phyloP scores from a whole-genome alignment of 2,329 filamentous ascomycete species.

The Aaosphaeria arxii region DNA sequence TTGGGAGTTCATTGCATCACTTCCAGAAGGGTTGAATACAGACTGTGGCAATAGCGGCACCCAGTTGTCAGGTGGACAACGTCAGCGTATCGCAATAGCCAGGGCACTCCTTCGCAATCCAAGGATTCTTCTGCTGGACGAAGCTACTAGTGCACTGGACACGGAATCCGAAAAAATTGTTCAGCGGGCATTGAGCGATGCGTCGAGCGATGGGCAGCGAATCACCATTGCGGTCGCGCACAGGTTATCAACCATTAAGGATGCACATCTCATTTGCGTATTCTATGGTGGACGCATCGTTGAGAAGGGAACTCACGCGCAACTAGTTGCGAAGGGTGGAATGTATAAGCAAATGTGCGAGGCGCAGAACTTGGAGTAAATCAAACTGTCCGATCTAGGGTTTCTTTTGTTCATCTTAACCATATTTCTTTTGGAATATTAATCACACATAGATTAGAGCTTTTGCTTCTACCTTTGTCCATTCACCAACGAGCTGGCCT shows the following conservation, averaged over 20 bases:
- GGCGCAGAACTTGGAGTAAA: neutral
- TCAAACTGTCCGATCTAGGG: neutral
- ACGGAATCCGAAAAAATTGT: conserved; percentile 90
- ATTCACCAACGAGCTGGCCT: too few species aligned
- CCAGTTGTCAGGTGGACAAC: conserved; percentile 84
- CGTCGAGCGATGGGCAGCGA: conserved; percentile 63
- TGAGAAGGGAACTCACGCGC: conserved; percentile 84
- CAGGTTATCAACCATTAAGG: conserved; percentile 83
- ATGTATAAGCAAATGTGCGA: neutral
- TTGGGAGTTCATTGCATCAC: conserved; percentile 70
- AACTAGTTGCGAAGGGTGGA: conserved; percentile 52
- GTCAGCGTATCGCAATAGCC: conserved; percentile 90
- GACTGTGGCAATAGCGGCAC: conserved; percentile 89
- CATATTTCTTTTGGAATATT: too few species aligned
- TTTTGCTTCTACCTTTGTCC: too few species aligned
- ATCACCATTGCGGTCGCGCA: conserved; percentile 94
- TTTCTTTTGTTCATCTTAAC: too few species aligned
- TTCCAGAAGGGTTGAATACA: conserved; percentile 75
- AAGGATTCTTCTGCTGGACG: conserved; percentile 83
- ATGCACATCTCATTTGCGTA: conserved; percentile 89
- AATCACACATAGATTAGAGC: too few species aligned
- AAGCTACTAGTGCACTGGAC: conserved; percentile 86
- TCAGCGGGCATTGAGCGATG: conserved; percentile 80
- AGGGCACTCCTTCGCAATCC: conserved; percentile 82
- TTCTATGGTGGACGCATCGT: conserved; percentile 78